phyloP scores from a whole-genome alignment of 805 yeast species.

The Vanderwaltozyma yarrowii region DNA sequence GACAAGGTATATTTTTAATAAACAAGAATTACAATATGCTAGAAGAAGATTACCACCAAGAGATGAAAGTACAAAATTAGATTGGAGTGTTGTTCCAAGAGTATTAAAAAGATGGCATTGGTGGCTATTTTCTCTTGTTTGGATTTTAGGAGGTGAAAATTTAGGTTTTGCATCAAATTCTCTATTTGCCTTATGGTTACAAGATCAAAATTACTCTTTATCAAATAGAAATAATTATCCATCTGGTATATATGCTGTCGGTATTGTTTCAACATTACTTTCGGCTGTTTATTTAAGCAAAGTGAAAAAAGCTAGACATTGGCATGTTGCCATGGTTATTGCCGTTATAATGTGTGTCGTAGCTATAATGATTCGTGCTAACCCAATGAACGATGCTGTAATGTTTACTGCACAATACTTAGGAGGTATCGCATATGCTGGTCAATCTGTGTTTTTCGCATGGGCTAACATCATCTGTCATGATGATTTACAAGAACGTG shows the following conservation, averaged over 20 bases:
- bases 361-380: constrained; percentile 36
- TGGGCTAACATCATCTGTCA: constrained; percentile 55
- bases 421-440: constrained; percentile 46
- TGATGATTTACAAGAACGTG: constrained; percentile 52
- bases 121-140: constrained; percentile 43
- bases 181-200: constrained; percentile 39
- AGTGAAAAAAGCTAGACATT: constrained; percentile 35
- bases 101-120: constrained; percentile 46
- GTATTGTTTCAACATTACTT: constrained; percentile 36
- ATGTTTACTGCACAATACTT: constrained; percentile 48
- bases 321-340: constrained; percentile 40
- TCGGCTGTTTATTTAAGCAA: constrained; percentile 37
- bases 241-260: constrained; percentile 45
- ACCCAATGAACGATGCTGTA: constrained; percentile 30
- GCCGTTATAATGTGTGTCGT: constrained; percentile 35
- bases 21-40: constrained; percentile 35
- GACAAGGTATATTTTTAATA: constrained; percentile 30
- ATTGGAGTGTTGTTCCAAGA: constrained; percentile 33
- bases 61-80: constrained; percentile 31
- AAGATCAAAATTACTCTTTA: constrained; percentile 33
- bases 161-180: constrained; percentile 38
- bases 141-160: constrained; percentile 43
- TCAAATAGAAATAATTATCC: constrained; percentile 42
- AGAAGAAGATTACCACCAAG: constrained; percentile 34
- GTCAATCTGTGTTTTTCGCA: constrained; percentile 50